A percentile compares a stretch with the other conserved stretches of the same genome.
These are phyloP conservation scores for Hyparrhenia diplandra DNA, from an alignment of 176 grass and related monocot species.

Conservation along the genomic window DNA sequence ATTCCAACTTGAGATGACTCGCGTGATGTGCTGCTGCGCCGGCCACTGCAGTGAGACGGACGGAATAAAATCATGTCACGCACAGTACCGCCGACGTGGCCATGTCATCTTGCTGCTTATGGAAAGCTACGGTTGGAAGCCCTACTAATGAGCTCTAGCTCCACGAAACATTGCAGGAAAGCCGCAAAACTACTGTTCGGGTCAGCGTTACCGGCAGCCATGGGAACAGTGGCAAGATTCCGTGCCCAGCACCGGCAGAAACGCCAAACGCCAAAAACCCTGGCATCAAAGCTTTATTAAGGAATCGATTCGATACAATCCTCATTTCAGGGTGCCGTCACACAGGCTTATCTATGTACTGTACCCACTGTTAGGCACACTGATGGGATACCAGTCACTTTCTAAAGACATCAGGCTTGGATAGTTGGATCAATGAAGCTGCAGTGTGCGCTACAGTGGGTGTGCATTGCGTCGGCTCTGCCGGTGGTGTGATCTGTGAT, in stretches of 20 bases:
- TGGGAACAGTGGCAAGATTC: background rate
- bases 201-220: background rate
- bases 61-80: slow-evolving; percentile 19
- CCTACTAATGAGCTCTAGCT: background rate
- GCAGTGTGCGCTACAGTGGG: background rate
- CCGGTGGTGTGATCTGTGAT: too few species aligned
- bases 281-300: background rate
- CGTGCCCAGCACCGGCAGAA: background rate
- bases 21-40: background rate
- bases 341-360: too few species aligned
- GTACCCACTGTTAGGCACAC: too few species aligned
- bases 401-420: background rate
- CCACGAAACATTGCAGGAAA: background rate
- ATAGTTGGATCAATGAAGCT: background rate
- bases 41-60: too few species aligned
- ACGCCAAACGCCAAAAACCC: background rate
- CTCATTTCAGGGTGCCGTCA: too few species aligned
- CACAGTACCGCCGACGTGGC: background rate
- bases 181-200: background rate
- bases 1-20: background rate
- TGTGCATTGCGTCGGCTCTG: background rate
- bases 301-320: too few species aligned
- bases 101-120: slow-evolving; percentile 11
- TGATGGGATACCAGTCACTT: background rate
- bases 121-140: slow-evolving; percentile 30